Base-by-base conservation (phyloP, 2,329 filamentous ascomycete species). In the Verticillium alfalfae region DNA sequence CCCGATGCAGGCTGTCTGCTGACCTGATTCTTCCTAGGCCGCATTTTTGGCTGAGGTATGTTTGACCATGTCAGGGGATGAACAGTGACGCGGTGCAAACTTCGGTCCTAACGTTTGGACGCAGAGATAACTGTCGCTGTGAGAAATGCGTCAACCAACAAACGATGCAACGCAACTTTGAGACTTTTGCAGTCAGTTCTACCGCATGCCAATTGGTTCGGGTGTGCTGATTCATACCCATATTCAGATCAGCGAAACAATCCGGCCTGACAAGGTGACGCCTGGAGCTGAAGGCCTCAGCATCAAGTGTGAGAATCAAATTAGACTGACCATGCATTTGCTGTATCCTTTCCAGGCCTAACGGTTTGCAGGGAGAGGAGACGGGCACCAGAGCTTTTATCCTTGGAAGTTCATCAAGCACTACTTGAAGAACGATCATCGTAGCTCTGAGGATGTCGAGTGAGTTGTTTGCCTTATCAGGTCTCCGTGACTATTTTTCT, bases 301-400 rank as follows among this genome's bases (percentile, higher is more conserved):
- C 34, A 67, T 78, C 10, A 63, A 70, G 55, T 78, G 76, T 77
- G 70, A 61, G 67, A 45, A 16, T 36, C 18, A 34, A 49, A 5
- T 36, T 8, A 36, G 2, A 37, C 9, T 18, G 34, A n/a, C 39
- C 12, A 41, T 41, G 16, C 37, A 15, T 38, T 12, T 8, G 9
- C 3, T 34, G 1, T 3, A 37, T 9, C 36, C 18, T 34, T 12
- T n/a, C 8, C 34, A 13, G 22, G 2, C 16, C 9, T 59, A 22
- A 36, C 31, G 56, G 63, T 67, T 61, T 37, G 55, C n/a, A 91
- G 89, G 89, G 88, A 82, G 82, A 61, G 79, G 81, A 63, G 88
- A 90, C 70, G 80, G 79, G 1, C 93, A 96, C 72, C 70, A 79
- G 55, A 93, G 90, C 73, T 74, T 79, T 31, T 96, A 93, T 70